These are phyloP conservation scores for Suillus paluster DNA, from an alignment of 768 basidiomycete species.

Conservation along the genomic window DNA sequence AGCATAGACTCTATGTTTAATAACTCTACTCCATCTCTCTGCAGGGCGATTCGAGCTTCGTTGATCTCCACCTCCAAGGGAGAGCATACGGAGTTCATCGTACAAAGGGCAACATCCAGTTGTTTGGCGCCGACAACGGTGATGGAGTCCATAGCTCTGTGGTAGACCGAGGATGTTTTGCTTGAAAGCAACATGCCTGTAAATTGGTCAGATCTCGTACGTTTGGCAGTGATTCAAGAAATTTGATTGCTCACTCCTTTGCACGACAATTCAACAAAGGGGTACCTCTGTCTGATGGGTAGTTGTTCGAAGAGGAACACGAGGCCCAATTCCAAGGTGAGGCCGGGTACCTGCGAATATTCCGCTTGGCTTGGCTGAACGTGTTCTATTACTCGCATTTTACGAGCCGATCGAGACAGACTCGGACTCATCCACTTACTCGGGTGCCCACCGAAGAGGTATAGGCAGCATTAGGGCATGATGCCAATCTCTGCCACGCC, in stretches of 20 bases:
- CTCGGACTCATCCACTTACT: neutral
- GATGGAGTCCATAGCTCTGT: neutral
- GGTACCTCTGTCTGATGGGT: neutral
- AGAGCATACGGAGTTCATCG: neutral
- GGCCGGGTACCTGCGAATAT: neutral
- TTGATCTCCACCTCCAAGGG: neutral
- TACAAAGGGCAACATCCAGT: neutral
- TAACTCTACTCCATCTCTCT: conserved; percentile 2
- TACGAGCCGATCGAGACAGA: neutral
- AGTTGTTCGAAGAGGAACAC: neutral
- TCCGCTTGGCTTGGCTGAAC: neutral
- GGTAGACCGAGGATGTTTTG: neutral
- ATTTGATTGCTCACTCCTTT: neutral
- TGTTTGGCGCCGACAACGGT: neutral
- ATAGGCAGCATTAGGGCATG: neutral
- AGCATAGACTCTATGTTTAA: neutral
- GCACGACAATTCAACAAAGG: neutral
- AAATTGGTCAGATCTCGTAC: neutral
- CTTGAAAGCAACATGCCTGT: neutral
- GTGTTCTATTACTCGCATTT: conserved; percentile 4
- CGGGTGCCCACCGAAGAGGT: conserved; percentile 1
- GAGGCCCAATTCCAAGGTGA: neutral
- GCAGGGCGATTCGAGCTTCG: neutral
- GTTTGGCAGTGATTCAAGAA: neutral
- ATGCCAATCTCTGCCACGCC: neutral